Evolutionary conservation across 192 early-diverging fungal genomes (phyloP), one percentile per base, ranked within the genome.

Genomic region (Umbelopsis isabellina): DNA sequence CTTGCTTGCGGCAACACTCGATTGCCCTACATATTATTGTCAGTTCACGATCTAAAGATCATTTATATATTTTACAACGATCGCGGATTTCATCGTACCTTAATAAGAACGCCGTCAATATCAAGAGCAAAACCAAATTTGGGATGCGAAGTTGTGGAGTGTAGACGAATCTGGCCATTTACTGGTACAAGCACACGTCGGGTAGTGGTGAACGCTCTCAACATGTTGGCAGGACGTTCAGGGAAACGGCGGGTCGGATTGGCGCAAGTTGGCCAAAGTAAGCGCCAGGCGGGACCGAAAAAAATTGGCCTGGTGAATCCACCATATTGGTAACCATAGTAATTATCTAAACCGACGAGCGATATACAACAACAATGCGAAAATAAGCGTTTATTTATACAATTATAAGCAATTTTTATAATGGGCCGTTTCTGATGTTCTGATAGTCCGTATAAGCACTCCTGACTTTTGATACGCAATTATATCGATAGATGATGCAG

Each of bases 61-160:
- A 41, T 41, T 41, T 10, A 10, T 5, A 0, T 41, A 41, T 5
- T 41, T 10, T 41, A 1, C 1, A 41, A 41, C 7, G 5, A 10
- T 18, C 5, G 46, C 21, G 46, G 25, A 21, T 25, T 25, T 49
- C 25, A 4, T 11, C 33, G 20, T 65, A 89, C 91, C 78, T 90
- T 91, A 70, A 96, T 88, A 35, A 97, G 85, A 23, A 97, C 94
- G 30, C 95, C 95, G 71, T 97, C 95, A 75, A 93, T 90, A 69
- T 92, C 91, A 64, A 92, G 88, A 46, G 79, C 79, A 80, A 80
- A 80, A 1, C 66, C 79, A 71, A 73, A 80, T 22, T 76, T 76
- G 16, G 68, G 68, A n/a, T 49, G 68, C 27, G 16, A 37, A 0
- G 71, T n/a, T 13, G 71, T 61, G 15, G 46, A 61, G 33, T 61